Percentiles rank a stretch among this genome's conserved stretches.
phyloP scores from a whole-genome alignment of 2,329 filamentous ascomycete genomes.

The Beauveria bassiana region DNA sequence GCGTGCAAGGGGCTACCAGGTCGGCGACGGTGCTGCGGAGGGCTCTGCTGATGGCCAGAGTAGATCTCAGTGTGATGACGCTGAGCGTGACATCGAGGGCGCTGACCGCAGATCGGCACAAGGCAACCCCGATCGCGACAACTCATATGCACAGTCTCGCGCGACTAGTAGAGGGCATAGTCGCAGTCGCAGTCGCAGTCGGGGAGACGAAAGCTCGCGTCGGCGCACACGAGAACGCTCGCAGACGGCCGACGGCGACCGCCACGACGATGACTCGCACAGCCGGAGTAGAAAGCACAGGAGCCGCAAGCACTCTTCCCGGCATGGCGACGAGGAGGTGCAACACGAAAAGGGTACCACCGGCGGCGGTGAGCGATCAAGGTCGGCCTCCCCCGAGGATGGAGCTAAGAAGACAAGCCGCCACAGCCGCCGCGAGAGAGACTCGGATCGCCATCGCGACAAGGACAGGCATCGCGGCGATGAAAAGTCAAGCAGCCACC shows the following conservation, averaged over 20 bases:
- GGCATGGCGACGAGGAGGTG: constrained; percentile 39
- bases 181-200: constrained; percentile 22
- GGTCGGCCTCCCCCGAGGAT: constrained; percentile 57
- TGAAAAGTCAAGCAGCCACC: constrained; percentile 32
- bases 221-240: constrained; percentile 50
- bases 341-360: constrained; percentile 24
- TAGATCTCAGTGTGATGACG: constrained; percentile 14
- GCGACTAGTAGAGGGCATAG: constrained; percentile 23
- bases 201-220: constrained; percentile 38
- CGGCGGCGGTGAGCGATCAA: constrained; percentile 45
- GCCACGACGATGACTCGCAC: constrained; percentile 36
- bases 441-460: constrained; percentile 32
- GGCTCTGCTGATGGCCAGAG: constrained; percentile 7
- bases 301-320: constrained; percentile 31
- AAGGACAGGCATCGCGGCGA: constrained; percentile 41
- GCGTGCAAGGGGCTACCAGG: constrained; percentile 44
- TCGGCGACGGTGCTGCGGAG: constrained; percentile 23
- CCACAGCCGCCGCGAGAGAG: constrained; percentile 53
- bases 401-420: constrained; percentile 46
- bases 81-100: constrained; percentile 13
- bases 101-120: constrained; percentile 11
- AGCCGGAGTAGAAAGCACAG: constrained; percentile 42
- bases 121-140: constrained; percentile 15
- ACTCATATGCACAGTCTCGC: constrained; percentile 28
- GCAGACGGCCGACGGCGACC: constrained; percentile 39